These are phyloP conservation scores for Yueomyces sinensis DNA, from an alignment of 805 yeast species.

Conservation along the genomic window DNA sequence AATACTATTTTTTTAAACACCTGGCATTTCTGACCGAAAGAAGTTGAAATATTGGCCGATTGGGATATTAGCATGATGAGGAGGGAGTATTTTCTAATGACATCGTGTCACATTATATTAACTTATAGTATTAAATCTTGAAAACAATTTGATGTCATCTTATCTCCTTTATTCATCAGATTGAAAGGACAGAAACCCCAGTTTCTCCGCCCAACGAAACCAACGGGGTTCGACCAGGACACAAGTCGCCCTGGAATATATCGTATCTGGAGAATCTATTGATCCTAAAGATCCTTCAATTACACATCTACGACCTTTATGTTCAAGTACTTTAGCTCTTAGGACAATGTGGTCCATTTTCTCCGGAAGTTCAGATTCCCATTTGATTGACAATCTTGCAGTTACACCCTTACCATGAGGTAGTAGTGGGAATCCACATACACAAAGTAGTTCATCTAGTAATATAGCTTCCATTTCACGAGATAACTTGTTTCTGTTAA, in stretches of 20 bases:
- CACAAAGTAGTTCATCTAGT: slow-evolving; percentile 73
- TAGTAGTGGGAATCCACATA: slow-evolving; percentile 69
- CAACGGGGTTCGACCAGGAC: slow-evolving; percentile 77
- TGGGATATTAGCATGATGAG: too few species aligned
- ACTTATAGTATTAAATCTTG: too few species aligned
- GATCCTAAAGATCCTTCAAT: slow-evolving; percentile 58
- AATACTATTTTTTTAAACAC: too few species aligned
- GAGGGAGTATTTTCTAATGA: too few species aligned
- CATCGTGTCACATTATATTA: too few species aligned
- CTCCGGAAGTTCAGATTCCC: slow-evolving; percentile 33
- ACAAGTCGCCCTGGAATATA: slow-evolving; percentile 52
- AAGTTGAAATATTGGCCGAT: too few species aligned
- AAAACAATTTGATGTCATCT: too few species aligned
- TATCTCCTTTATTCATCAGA: too few species aligned
- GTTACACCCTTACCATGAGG: slow-evolving; percentile 86
- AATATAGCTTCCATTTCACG: slow-evolving; percentile 35
- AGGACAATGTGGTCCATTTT: slow-evolving; percentile 32
- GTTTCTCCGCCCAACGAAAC: slow-evolving; percentile 34
- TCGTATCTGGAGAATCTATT: slow-evolving; percentile 35
- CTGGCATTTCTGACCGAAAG: too few species aligned
- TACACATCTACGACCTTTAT: slow-evolving; percentile 69
- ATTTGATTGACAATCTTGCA: slow-evolving; percentile 46
- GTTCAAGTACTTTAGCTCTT: slow-evolving; percentile 48
- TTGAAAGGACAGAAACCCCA: background rate
- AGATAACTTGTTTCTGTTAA: background rate